A percentile compares a stretch with the other conserved stretches of the same genome.
Conservation (phyloP, 2,329 filamentous ascomycete species). For the Fusarium mangiferae region DNA sequence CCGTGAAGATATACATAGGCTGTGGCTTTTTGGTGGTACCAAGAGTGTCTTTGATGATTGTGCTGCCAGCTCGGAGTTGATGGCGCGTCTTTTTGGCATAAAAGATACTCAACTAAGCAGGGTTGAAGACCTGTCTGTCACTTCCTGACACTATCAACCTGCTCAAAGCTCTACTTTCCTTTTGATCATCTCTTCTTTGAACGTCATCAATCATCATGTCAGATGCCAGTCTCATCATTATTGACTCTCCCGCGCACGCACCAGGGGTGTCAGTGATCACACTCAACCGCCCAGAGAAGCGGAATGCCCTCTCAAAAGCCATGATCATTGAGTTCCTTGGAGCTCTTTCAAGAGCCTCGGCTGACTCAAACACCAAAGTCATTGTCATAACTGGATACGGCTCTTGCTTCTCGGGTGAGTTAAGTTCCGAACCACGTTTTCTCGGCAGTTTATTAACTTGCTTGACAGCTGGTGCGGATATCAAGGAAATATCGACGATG, state of each 20-base stretch:
- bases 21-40: conserved; percentile 26
- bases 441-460: not conserved
- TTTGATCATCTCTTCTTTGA: not conserved
- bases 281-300: conserved; percentile 64
- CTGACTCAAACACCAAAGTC: conserved; percentile 44
- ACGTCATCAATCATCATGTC: not conserved
- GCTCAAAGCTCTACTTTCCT: not conserved
- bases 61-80: conserved; percentile 38
- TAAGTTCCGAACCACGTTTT: not conserved
- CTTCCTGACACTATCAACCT: not conserved
- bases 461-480: conserved; percentile 43
- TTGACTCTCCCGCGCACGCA: not conserved
- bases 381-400: conserved; percentile 53
- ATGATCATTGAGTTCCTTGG: conserved; percentile 59
- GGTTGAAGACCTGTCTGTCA: not conserved
- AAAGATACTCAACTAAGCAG: not conserved
- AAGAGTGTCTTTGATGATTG: conserved; percentile 38
- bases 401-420: conserved; percentile 37
- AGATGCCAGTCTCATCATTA: not conserved
- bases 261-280: not conserved
- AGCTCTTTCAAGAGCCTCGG: conserved; percentile 38
- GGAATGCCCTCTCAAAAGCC: conserved; percentile 66
- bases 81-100: conserved; percentile 18
- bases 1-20: conserved; percentile 11
- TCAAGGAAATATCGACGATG: conserved; percentile 46